phyloP scores from a whole-genome alignment of 2,329 filamentous ascomycete genomes.

The Pseudogymnoascus sp. region DNA sequence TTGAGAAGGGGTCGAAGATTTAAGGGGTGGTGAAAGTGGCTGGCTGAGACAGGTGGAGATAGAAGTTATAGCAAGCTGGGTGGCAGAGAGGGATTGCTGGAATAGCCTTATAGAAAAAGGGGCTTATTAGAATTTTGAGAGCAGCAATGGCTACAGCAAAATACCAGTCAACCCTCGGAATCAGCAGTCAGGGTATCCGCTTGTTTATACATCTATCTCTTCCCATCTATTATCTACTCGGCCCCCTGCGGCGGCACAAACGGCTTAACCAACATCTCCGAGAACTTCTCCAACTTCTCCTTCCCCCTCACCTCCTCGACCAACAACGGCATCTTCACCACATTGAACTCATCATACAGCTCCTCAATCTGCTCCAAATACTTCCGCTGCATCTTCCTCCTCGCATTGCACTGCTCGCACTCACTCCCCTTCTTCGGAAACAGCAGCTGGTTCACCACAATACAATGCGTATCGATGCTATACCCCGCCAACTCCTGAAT shows the following conservation, averaged over 20 bases:
- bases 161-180: neutral
- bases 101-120: neutral
- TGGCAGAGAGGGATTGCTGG: neutral
- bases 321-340: conserved; percentile 94
- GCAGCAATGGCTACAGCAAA: neutral
- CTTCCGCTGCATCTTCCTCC: conserved; percentile 98
- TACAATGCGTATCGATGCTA: conserved; percentile 91
- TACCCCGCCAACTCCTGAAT: conserved; percentile 95
- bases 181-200: conserved; percentile 4
- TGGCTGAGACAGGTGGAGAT: neutral
- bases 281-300: conserved; percentile 86
- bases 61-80: neutral
- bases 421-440: conserved; percentile 80
- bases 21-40: neutral
- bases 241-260: conserved; percentile 56
- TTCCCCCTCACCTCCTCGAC: conserved; percentile 95
- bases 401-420: conserved; percentile 91
- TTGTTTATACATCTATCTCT: conserved; percentile 9
- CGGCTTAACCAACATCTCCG: conserved; percentile 72
- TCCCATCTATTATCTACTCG: conserved; percentile 19
- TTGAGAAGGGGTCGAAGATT: neutral
- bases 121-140: neutral
- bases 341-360: conserved; percentile 97
- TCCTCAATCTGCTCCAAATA: conserved; percentile 98
- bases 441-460: conserved; percentile 95